Evolutionary conservation across 352 stramenopile genomes (phyloP), one percentile per base, ranked within the genome.

Genomic region (Phytophthora constricta): DNA sequence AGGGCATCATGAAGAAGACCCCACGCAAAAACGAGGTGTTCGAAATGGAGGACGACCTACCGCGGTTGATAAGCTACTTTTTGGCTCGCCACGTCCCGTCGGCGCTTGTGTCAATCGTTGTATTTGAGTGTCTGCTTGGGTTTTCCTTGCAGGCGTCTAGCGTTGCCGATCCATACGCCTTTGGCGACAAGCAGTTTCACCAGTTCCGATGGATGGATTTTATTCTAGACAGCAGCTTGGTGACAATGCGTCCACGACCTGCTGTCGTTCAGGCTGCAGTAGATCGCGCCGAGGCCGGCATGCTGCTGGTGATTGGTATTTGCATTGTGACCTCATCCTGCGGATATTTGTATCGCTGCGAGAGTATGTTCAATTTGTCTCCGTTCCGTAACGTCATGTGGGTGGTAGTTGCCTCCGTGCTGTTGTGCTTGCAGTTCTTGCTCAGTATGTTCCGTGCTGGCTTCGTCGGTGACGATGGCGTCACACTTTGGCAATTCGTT

Each of bases 11-110:
- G 88, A 93, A 92, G 67, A 83, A 84, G 23, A 96, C 88, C 3
- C 88, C 88, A 51, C 82, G 80, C 57, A 96, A 96, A 72, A 96
- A 96, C 62, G 86, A 94, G 64, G 65, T 80, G 16, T 71, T 90
- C 13, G 82, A 87, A 25, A 72, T 88, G 27, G 43, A 77, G 8
- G 84, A 91, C 26, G 80, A 93, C 50, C 60, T 92, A 2, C 70
- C 82, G 16, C 74, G 86, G 1, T 69, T 94, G 37, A 41, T 79
- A 0, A 66, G 58, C 14, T 96, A 96, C 51, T 94, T 94, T 68
- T 47, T 90, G n/a, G 52, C 80, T 10, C 81, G 87, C 7, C 86
- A 93, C 61, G 62, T 94, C 11, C 86, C 87, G 31, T 90, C 87
- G 0, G 77, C 75, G 9, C 39, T 94, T 8, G 27, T 85, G 7